phyloP scores from a whole-genome alignment of 306 rosid species.

The Gynostemma pentaphyllum region DNA sequence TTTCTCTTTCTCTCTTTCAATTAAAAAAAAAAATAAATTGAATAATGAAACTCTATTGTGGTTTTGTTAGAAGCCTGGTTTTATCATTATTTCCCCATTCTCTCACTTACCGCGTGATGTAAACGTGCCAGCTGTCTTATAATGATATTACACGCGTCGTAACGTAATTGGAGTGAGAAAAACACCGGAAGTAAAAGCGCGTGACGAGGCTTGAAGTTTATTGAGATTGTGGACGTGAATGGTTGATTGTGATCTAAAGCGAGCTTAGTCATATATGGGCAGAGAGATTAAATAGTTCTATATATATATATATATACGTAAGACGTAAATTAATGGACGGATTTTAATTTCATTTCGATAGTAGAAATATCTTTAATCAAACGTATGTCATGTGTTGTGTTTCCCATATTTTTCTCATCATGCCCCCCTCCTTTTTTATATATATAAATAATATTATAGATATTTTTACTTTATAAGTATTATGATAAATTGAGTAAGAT shows the following conservation, averaged over 20 bases:
- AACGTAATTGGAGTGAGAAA: not conserved
- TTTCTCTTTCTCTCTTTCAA: not conserved
- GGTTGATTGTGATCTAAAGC: not conserved
- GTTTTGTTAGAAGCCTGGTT: not conserved
- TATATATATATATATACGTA: too few species aligned
- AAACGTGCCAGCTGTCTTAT: not conserved
- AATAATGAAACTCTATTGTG: not conserved
- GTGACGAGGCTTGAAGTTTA: not conserved
- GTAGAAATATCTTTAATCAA: too few species aligned
- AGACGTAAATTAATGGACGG: too few species aligned
- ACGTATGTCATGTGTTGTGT: too few species aligned
- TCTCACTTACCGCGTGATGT: not conserved
- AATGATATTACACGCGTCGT: not conserved
- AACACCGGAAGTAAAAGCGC: not conserved
- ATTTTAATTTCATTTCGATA: not conserved
- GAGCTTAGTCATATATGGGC: not conserved
- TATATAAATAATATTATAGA: too few species aligned
- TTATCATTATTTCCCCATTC: not conserved
- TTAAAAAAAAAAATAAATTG: not conserved
- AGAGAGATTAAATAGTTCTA: not conserved
- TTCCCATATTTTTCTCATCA: too few species aligned
- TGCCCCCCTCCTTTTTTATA: too few species aligned
- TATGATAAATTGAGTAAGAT: too few species aligned
- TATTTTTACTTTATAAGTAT: too few species aligned
- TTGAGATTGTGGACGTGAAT: slow-evolving; percentile 3